A percentile compares a stretch with the other conserved stretches of the same genome.
Conservation (phyloP, 1,284 basidiomycete genomes). For the Stereum hirsutum region DNA sequence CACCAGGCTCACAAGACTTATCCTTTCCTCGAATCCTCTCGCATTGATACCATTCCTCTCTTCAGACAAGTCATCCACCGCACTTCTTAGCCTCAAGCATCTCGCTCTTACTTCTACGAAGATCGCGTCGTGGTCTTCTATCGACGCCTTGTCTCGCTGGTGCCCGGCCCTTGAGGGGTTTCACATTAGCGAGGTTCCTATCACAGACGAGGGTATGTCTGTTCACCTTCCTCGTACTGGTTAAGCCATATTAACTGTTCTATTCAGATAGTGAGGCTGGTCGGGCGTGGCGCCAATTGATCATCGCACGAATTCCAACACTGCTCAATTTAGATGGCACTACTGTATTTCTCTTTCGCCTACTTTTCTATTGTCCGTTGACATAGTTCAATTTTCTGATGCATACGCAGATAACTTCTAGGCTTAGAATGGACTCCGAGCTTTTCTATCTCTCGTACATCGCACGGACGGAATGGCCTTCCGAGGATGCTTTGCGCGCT, state of each 20-base stretch:
- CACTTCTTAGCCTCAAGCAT: slow-evolving; percentile 26
- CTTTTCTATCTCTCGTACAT: slow-evolving; percentile 72
- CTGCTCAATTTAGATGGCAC: slow-evolving; percentile 64
- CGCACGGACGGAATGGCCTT: slow-evolving; percentile 31
- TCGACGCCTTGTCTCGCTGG: slow-evolving; percentile 67
- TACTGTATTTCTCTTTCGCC: slow-evolving; percentile 30
- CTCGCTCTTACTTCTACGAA: slow-evolving; percentile 60
- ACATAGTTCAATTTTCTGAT: background rate
- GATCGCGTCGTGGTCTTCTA: slow-evolving; percentile 52
- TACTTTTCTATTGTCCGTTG: slow-evolving; percentile 1
- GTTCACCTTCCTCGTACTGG: background rate
- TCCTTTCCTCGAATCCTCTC: slow-evolving; percentile 56
- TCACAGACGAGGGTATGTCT: background rate
- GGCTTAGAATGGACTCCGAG: slow-evolving; percentile 82
- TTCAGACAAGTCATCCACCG: background rate
- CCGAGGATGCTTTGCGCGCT: slow-evolving; percentile 33
- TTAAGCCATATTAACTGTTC: slow-evolving; percentile 7
- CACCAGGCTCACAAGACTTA: slow-evolving; percentile 50
- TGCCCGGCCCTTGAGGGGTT: slow-evolving; percentile 53
- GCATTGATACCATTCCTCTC: slow-evolving; percentile 32
- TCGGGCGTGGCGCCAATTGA: slow-evolving; percentile 46
- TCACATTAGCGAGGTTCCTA: slow-evolving; percentile 38
- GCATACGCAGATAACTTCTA: slow-evolving; percentile 44
- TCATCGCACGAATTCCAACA: slow-evolving; percentile 64
- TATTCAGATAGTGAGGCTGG: slow-evolving; percentile 30